phyloP scores from a whole-genome alignment of 1,284 basidiomycete species.

The Naganishia albida region DNA sequence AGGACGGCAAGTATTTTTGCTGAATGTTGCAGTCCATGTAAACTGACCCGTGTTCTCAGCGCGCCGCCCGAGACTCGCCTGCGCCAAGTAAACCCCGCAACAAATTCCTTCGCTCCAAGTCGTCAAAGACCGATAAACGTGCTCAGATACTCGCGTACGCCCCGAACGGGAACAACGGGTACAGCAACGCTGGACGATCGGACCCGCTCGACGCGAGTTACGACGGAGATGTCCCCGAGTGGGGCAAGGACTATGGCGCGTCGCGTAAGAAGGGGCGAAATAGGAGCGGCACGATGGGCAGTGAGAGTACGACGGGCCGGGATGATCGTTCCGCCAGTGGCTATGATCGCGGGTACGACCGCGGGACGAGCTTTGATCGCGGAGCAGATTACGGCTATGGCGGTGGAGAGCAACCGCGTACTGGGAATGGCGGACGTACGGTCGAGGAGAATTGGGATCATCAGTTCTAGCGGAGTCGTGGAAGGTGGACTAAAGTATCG shows the following conservation, averaged over 20 bases:
- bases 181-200: not conserved
- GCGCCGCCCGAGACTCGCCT: slow-evolving; percentile 35
- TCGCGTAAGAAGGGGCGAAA: slow-evolving; percentile 36
- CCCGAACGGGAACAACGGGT: slow-evolving; percentile 23
- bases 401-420: slow-evolving; percentile 21
- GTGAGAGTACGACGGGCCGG: slow-evolving; percentile 3
- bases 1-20: slow-evolving; percentile 36
- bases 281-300: slow-evolving; percentile 23
- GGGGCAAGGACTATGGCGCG: slow-evolving; percentile 54
- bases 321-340: not conserved
- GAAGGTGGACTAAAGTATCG: not conserved
- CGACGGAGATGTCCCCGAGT: slow-evolving; percentile 54
- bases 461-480: slow-evolving; percentile 40
- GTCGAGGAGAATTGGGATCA: slow-evolving; percentile 44
- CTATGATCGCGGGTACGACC: not conserved
- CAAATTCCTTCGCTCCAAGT: slow-evolving; percentile 11
- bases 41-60: slow-evolving; percentile 27
- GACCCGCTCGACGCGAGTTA: slow-evolving; percentile 43
- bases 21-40: not conserved
- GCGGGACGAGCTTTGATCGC: not conserved
- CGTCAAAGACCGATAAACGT: slow-evolving; percentile 19
- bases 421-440: slow-evolving; percentile 23
- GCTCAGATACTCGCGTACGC: slow-evolving; percentile 28
- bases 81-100: slow-evolving; percentile 5
- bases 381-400: slow-evolving; percentile 23